Percentiles rank a stretch among this genome's conserved stretches.
Evolutionary conservation across 2,329 filamentous ascomycete genomes (phyloP).

Genomic region (Diaporthe nobilis): DNA sequence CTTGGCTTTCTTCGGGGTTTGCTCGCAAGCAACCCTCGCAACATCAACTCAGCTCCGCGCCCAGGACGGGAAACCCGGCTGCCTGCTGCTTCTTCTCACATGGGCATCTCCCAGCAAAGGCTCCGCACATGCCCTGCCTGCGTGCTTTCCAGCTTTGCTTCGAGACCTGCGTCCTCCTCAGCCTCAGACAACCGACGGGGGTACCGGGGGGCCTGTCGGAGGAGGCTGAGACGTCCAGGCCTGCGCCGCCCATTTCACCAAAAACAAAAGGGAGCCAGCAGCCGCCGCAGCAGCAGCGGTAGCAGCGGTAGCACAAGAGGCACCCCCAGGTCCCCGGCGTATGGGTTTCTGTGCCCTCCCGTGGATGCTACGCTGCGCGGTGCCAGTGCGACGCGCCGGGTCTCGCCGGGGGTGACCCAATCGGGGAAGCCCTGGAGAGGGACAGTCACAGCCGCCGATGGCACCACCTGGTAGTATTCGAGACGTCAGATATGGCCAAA

Average conservation of each 20-base stretch:
- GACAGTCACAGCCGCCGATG: conserved; percentile 9
- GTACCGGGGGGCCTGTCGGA: neutral
- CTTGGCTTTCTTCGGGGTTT: neutral
- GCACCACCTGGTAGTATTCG: neutral
- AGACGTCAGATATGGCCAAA: conserved; percentile 6
- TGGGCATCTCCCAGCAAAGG: neutral
- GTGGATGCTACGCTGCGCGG: conserved; percentile 12
- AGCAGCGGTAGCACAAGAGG: neutral
- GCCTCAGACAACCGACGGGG: conserved; percentile 3
- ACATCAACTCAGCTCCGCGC: neutral
- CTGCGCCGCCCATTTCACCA: neutral
- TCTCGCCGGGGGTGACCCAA: neutral
- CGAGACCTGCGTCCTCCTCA: conserved; percentile 8
- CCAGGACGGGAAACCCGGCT: neutral
- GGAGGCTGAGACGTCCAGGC: conserved; percentile 20
- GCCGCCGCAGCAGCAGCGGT: neutral
- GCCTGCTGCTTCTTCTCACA: neutral
- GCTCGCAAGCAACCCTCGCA: conserved; percentile 21
- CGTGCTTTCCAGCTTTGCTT: neutral
- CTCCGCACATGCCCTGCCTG: neutral
- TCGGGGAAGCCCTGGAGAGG: neutral
- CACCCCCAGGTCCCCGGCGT: neutral
- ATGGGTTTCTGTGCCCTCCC: conserved; percentile 1
- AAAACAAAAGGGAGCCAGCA: neutral
- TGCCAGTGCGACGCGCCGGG: conserved; percentile 6